Conservation (phyloP, 768 basidiomycete genomes). For the Hortiboletus campestris region DNA sequence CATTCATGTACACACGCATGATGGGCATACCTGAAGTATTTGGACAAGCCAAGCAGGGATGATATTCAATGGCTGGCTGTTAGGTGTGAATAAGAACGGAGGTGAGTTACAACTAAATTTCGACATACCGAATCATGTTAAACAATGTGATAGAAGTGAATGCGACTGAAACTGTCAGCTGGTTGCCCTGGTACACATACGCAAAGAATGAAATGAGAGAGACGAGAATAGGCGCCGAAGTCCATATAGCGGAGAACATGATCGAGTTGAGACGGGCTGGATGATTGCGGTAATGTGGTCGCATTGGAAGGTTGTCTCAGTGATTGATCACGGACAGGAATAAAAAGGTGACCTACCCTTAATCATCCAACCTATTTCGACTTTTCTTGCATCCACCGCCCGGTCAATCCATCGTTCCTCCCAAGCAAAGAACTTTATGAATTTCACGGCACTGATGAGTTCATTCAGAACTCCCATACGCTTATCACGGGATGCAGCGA, state of each 20-base stretch:
- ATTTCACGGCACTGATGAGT: constrained; percentile 39
- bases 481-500: constrained; percentile 37
- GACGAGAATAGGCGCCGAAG: constrained; percentile 71
- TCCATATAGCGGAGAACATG: constrained; percentile 72
- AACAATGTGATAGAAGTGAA: constrained; percentile 90
- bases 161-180: constrained; percentile 75
- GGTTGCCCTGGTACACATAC: constrained; percentile 68
- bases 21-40: constrained; percentile 50
- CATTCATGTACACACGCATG: too few species aligned
- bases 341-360: constrained; percentile 45
- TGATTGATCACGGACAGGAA: too few species aligned
- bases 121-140: constrained; percentile 67
- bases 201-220: constrained; percentile 78
- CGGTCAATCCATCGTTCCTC: constrained; percentile 44
- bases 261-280: constrained; percentile 70
- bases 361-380: constrained; percentile 76
- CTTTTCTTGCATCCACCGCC: constrained; percentile 48
- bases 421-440: constrained; percentile 46
- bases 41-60: constrained; percentile 81
- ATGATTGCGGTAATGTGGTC: neutral
- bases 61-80: constrained; percentile 67
- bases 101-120: neutral
- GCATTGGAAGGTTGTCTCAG: too few species aligned
- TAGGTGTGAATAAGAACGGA: neutral
- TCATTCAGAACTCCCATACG: constrained; percentile 47